Percentiles rank a stretch among this genome's conserved stretches.
Evolutionary conservation across 306 rosid genomes (phyloP).

Genomic region (Vigna hirtella): DNA sequence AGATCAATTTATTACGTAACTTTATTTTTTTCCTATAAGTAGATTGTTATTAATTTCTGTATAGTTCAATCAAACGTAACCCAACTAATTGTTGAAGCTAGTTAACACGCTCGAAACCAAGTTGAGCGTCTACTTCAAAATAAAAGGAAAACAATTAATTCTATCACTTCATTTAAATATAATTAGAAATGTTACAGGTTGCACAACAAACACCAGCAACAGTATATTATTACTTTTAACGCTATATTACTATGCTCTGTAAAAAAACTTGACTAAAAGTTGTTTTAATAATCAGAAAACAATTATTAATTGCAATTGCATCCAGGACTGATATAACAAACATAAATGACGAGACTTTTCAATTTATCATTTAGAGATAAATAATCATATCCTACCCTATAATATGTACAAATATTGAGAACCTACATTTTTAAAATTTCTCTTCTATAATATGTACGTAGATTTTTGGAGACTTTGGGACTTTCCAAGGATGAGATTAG

Average conservation of each 20-base stretch:
- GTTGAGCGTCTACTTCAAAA: neutral
- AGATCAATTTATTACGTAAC: neutral
- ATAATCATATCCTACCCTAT: conserved; percentile 42
- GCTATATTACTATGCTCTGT: no score
- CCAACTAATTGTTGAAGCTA: neutral
- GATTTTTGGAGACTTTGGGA: conserved; percentile 67
- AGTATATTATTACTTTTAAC: conserved; percentile 36
- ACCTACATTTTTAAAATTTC: neutral
- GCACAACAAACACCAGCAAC: conserved; percentile 57
- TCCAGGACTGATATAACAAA: conserved; percentile 41
- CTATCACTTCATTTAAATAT: neutral
- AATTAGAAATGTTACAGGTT: conserved; percentile 62
- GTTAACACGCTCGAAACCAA: neutral
- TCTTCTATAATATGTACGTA: neutral
- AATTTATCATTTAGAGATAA: conserved; percentile 40
- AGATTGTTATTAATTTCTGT: neutral
- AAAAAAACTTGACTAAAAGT: no score
- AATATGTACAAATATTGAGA: conserved; percentile 62
- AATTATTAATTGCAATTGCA: conserved; percentile 41
- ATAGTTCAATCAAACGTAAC: neutral
- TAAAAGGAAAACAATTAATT: neutral
- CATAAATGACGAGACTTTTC: conserved; percentile 46
- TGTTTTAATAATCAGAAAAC: neutral
- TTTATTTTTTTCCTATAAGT: neutral
- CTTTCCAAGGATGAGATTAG: conserved; percentile 59